Evolutionary conservation across 495 filamentous ascomycete genomes (phyloP), one percentile per base, ranked within the genome.

Genomic region (Venustampulla echinocandica): DNA sequence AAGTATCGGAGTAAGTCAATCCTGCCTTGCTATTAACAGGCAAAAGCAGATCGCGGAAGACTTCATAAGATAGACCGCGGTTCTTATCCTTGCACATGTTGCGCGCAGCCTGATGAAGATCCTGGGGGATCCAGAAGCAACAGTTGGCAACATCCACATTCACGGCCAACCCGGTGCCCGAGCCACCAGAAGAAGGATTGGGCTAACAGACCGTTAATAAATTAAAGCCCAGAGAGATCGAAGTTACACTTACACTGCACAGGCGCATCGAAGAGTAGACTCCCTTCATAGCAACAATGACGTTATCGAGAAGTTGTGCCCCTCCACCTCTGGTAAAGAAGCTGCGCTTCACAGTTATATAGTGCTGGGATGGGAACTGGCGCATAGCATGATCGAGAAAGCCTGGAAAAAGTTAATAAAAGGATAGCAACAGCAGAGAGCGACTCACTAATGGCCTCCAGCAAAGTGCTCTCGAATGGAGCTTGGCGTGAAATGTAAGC

Each of bases 371-470:
- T 0, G 92, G 87, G 1, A 59, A 64, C 63, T 94, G 81, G 10
- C 90, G 87, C 28, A 98, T 64, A 15, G 87, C 66, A 59, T 98
- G 92, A 50, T 98, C 90, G 2, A 97, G 67, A 63, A 95, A 93
- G 60, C 84, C 75, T 70, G 37, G 17, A 28, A 27, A 36, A 21
- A 45, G 42, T 35, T 28, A 45, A 17, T 7, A 9, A 27, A 4
- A 23, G 18, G 22, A 9, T 40, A 21, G 20, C 5, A 7, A 19
- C 14, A 5, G 41, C 21, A 33, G 14, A 23, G 14, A 34, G n/a
- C 4, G 18, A 65, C 69, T 64, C 67, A 81, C 77, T 95, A 52
- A 96, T 76, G 34, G 84, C 80, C 57, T 93, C 84, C 13, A 94
- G 66, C 21, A 88, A 75, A 10, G 65, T 52, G 22, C 74, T 74